Evolutionary conservation across 1,284 basidiomycete genomes (phyloP).

Genomic region (Pascua guehoae): DNA sequence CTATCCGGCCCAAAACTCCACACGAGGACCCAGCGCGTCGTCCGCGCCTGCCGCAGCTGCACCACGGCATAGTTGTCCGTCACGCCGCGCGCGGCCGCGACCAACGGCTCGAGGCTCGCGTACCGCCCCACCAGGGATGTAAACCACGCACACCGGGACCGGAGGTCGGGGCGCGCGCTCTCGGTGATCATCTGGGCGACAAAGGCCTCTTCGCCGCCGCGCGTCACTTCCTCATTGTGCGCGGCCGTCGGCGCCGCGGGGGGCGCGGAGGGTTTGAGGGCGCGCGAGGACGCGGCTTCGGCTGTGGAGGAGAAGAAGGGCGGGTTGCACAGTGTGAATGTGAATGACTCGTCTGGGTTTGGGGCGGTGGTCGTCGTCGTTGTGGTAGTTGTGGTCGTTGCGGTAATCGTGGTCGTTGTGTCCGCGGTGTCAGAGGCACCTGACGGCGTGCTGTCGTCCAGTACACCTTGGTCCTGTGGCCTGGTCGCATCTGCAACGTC

Average conservation of each 20-base stretch:
- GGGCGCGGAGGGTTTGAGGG: conserved; percentile 61
- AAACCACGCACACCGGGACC: conserved; percentile 60
- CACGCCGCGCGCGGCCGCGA: conserved; percentile 59
- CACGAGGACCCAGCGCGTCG: conserved; percentile 79
- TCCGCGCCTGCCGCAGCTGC: conserved; percentile 78
- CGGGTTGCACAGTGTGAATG: conserved; percentile 89
- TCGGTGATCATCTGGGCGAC: conserved; percentile 74
- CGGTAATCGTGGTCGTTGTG: too few species aligned
- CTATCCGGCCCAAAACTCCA: conserved; percentile 70
- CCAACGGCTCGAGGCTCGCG: conserved; percentile 64
- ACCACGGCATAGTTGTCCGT: conserved; percentile 80
- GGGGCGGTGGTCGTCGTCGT: too few species aligned
- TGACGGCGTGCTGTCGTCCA: too few species aligned
- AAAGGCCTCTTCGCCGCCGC: conserved; percentile 78
- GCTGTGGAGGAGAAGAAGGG: conserved; percentile 76
- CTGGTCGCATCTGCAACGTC: too few species aligned
- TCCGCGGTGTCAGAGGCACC: too few species aligned
- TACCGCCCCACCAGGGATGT: conserved; percentile 87
- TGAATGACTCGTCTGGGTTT: background rate
- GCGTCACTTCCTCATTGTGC: conserved; percentile 76
- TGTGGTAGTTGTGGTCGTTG: too few species aligned
- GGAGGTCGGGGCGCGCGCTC: conserved; percentile 52
- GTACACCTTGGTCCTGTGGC: too few species aligned
- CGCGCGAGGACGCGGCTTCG: conserved; percentile 63
- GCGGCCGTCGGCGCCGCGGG: conserved; percentile 78